Base-by-base conservation (phyloP, 2,329 filamentous ascomycete species). In the Sarocladium kiliense region DNA sequence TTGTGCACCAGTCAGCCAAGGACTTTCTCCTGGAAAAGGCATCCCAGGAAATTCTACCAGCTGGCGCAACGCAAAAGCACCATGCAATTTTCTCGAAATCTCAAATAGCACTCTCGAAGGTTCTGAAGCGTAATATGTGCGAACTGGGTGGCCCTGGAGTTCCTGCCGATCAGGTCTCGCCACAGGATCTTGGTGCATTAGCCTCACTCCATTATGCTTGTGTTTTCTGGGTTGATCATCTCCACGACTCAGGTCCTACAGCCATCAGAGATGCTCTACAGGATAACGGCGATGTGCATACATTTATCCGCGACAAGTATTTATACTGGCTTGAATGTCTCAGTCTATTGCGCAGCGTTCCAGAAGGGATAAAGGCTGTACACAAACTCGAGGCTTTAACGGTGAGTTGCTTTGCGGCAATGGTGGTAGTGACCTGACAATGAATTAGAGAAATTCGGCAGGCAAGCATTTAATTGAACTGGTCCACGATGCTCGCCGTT, bases 1-100 rank as follows among this genome's bases (percentile, higher is more conserved):
- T 73, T 58, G 64, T 77, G 3, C 71, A 77, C 58, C 66, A 73
- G 55, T 75, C 71, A 6, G 73, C 70, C 1, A 74, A 74, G 58
- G 72, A 76, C 45, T 59, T 60, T 44, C 44, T 64, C 14, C 14
- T 54, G 4, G 39, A 42, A 42, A 23, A 23, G 18, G 39, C 39
- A 42, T 54, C 50, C 5, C n/a, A 53, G n/a, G 39, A 57, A 12
- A 60, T 74, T 4, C 69, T 73, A 39, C 64, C 67, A 3, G 47
- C 16, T 25, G 65, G 69, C 2, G 30, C 51, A 3, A 37, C 54
- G 19, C 36, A 60, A 2, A 56, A 61, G 16, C 70, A 77, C 54
- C 37, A 62, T 14, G 3, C 1, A 0, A 66, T 77, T 4, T 68
- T 72, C 51, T 61, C 55, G 2, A 61, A 58, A 19, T 77, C 71